Evolutionary conservation across 1,284 basidiomycete genomes (phyloP), one percentile per base, ranked within the genome.

Genomic region (Leccinum ambiguum): DNA sequence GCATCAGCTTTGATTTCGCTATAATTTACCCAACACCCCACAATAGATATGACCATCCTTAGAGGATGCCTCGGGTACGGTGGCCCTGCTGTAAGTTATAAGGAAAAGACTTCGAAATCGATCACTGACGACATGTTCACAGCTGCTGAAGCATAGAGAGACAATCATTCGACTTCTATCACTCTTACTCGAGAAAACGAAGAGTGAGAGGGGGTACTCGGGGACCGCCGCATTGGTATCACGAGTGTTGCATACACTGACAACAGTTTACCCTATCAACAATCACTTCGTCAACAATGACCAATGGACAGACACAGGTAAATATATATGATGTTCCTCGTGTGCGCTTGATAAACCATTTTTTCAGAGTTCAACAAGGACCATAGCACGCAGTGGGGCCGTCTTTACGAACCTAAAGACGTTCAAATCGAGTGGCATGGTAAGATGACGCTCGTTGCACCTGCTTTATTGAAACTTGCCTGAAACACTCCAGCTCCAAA

Each of bases 371-470:
- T 96, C 74, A 83, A 91, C 68, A 80, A 79, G 59, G 84, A 87
- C 66, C 91, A 96, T 71, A 90, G 89, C 66, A 78, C 86, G 9
- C 84, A 88, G 65, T 98, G 96, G 96, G 96, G 96, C 33, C 87
- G 86, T 67, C 79, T 93, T 65, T 96, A 92, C 77, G 86, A 92
- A 64, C 81, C 90, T 7, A 84, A 90, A 69, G 92, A 97, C 63
- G 90, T 96, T 60, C 84, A 88, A 66, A 85, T 97, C 23, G 87
- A 93, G 66, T 99, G 97, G 97, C 95, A 97, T 73, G 84, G 90
- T 91, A 72, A 57, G 83, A 71, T 21, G 30, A 64, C 33, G 62
- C 14, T 56, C 53, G 13, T 45, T 23, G 14, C n/a, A 10, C 3
- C 7, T 16, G 5, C 9, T 59, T 26, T 43, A 45, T 43, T 63